Percentiles rank a stretch among this genome's conserved stretches.
These are phyloP conservation scores for Penicillium alfredii DNA, from an alignment of 495 filamentous ascomycete genomes.

Conservation along the genomic window DNA sequence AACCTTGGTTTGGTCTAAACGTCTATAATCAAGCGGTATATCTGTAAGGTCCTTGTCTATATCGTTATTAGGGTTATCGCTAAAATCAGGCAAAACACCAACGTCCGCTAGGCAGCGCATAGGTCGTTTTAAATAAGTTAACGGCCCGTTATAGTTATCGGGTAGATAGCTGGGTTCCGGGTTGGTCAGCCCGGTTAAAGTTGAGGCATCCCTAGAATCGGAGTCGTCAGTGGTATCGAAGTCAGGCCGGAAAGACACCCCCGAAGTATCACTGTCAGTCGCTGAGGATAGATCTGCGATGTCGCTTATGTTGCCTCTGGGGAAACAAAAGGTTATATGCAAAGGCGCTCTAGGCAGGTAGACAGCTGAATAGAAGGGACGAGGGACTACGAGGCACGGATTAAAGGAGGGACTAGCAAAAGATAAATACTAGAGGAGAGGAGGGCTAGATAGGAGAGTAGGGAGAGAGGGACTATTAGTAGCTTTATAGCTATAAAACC, in stretches of 20 bases:
- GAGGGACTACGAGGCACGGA: background rate
- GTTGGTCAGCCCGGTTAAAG: conserved; percentile 3
- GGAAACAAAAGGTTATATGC: background rate
- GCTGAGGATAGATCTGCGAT: conserved; percentile 2
- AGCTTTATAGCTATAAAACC: conserved; percentile 4
- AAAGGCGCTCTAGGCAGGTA: conserved; percentile 3
- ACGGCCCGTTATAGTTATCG: conserved; percentile 1
- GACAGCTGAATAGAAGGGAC: conserved; percentile 1
- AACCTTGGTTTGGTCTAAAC: conserved; percentile 13
- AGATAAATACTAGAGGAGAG: conserved; percentile 3
- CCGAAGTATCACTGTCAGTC: conserved; percentile 5
- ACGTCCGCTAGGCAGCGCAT: background rate
- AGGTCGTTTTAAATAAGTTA: background rate
- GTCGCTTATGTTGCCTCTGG: conserved; percentile 1
- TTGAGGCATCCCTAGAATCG: conserved; percentile 2
- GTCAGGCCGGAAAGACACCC: conserved; percentile 6
- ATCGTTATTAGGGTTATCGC: conserved; percentile 18
- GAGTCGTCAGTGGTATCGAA: conserved; percentile 6
- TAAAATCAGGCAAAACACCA: conserved; percentile 7
- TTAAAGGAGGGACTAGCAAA: conserved; percentile 5
- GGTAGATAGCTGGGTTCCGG: conserved; percentile 3
- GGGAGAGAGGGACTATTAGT: conserved; percentile 1
- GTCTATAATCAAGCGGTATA: conserved; percentile 21
- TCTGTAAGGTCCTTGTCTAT: conserved; percentile 16
- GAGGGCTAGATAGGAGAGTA: conserved; percentile 1